Evolutionary conservation across 129 eudicot genomes (phyloP).

Genomic region (Chrysanthemum lavandulifolium): DNA sequence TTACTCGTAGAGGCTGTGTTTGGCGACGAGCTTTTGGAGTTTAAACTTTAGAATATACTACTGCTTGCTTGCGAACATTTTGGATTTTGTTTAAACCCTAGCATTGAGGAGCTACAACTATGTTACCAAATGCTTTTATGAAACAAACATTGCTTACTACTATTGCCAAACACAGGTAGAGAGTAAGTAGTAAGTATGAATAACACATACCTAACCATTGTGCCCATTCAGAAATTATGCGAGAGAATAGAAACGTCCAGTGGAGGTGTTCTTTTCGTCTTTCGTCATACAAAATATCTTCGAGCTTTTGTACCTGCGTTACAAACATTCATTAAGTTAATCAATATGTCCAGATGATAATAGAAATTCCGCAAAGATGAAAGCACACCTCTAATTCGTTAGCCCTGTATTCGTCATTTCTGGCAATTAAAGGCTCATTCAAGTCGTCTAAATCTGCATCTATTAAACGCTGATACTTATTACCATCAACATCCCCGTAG

Average conservation of each 20-base stretch:
- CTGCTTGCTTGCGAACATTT: neutral
- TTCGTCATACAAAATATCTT: constrained; percentile 59
- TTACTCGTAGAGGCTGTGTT: no score
- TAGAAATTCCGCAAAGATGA: neutral
- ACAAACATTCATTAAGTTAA: neutral
- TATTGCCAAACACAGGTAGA: no score
- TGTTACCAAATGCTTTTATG: no score
- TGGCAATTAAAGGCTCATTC: constrained; percentile 76
- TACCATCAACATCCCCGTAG: constrained; percentile 72
- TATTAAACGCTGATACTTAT: constrained; percentile 52
- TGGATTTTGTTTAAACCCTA: no score
- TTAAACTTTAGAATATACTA: no score
- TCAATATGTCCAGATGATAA: neutral
- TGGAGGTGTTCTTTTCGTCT: constrained; percentile 58
- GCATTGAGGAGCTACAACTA: no score
- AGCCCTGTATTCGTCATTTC: constrained; percentile 31
- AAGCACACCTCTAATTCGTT: constrained; percentile 41
- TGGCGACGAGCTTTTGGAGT: no score
- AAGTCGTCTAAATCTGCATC: constrained; percentile 44
- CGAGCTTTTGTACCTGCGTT: constrained; percentile 45
- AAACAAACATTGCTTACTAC: no score
- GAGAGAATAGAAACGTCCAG: constrained; percentile 80
- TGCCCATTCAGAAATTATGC: constrained; percentile 88
- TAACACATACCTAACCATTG: constrained; percentile 76
- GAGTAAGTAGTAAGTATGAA: no score